These are phyloP conservation scores for Brassica hybrid DNA, from an alignment of 441 rosid genomes.

Conservation along the genomic window DNA sequence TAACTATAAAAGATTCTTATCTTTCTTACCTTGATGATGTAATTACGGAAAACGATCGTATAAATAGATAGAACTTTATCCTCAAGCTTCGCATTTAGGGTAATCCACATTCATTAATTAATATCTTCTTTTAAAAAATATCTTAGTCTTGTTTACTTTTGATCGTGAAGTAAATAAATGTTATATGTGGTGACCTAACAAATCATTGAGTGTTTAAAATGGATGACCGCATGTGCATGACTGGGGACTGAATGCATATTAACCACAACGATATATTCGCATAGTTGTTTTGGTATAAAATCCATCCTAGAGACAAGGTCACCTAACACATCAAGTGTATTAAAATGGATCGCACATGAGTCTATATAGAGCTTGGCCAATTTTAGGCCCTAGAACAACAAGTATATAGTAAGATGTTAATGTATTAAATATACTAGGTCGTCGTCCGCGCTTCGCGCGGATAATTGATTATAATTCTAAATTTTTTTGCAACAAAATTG, in stretches of 20 bases:
- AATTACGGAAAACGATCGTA: conserved; percentile 11
- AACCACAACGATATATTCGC: conserved; percentile 2
- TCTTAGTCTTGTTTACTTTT: conserved; percentile 7
- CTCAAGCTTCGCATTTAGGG: too few relatives aligned
- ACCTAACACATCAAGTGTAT: conserved; percentile 31
- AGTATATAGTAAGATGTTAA: conserved; percentile 33
- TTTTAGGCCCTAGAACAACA: conserved; percentile 23
- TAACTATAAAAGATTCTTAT: conserved; percentile 7
- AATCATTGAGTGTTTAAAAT: not conserved
- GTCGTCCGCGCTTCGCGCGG: too few relatives aligned
- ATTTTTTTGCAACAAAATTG: too few relatives aligned
- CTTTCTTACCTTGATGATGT: conserved; percentile 28
- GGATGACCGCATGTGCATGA: not conserved
- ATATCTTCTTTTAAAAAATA: too few relatives aligned
- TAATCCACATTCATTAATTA: not conserved
- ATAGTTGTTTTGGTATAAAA: conserved; percentile 9
- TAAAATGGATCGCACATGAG: conserved; percentile 40
- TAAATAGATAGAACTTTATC: conserved; percentile 12
- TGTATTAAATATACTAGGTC: conserved; percentile 26
- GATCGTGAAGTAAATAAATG: not conserved
- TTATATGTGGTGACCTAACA: not conserved
- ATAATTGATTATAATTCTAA: too few relatives aligned
- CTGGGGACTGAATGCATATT: not conserved
- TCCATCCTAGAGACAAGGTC: conserved; percentile 25
- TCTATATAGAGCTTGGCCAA: conserved; percentile 31